Base-by-base conservation (phyloP, 2,329 filamentous ascomycete species). In the Phialophora expanda region DNA sequence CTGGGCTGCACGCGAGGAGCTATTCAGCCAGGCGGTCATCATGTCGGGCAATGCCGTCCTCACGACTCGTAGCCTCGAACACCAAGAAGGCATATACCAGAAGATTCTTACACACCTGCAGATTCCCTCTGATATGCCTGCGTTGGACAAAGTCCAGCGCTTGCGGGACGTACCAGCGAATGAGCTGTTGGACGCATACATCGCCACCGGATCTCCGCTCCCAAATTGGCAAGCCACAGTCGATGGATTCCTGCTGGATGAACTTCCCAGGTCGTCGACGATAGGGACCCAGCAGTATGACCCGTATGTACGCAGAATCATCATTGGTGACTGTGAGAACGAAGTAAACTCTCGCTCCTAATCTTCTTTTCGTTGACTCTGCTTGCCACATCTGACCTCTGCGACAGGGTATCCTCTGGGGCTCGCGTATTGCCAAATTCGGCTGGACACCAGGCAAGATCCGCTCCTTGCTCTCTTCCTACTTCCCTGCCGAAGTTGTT, bases 71-170 rank as follows among this genome's bases (percentile, higher is more conserved):
- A 51, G 48, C 26, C 48, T 51, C 48, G n/a, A 51, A 20, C 48
- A 22, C n/a, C 48, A 51, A 51, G 48, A 51, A 22, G 48, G 20
- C 22, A 51, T 51, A 51, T 51, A 51, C 48, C 48, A 51, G 48
- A 51, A 20, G 48, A 24, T 51, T 6, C 48, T 51, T 51, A 20
- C 48, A 26, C 48, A 51, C 20, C 20, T 51, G 48, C 14, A 41
- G 34, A 41, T 41, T 41, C 14, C 34, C 34, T 17, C 34, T 14
- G 34, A 41, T 41, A 41, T 41, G 0, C 12, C 2, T 17, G 34
- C 34, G 6, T 41, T 17, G 34, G 2, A 41, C 34, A 41, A 41
- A 41, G 34, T 41, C 34, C 34, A 41, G 34, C 34, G 34, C 12
- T 5, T 41, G 34, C 34, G 34, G 3, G 34, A 41, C 6, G 34